Base-by-base conservation (phyloP, 345 rosid species). In the Aquilaria yunnanensis region DNA sequence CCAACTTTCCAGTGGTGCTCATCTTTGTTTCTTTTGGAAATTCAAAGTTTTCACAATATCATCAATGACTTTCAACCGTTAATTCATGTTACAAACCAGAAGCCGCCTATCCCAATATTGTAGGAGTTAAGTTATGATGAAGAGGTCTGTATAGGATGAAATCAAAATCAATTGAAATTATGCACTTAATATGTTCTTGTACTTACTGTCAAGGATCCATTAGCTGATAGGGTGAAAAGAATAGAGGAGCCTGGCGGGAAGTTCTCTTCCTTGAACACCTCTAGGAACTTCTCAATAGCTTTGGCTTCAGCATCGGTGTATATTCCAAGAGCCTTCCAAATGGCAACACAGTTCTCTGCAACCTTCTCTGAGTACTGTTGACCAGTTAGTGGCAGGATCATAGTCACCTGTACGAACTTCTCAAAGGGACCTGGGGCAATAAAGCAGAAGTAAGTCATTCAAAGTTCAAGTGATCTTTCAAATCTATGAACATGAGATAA, bases 211-310 rank as follows among this genome's bases (percentile, higher is more conserved):
- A 87, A 43, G 7, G 91, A 77, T 65, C 93, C 92, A 0, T 47
- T 2, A n/a, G 80, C 74, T 12, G 77, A 75, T 31, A 67, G 78
- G 3, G 96, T 84, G 64, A 87, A 89, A 56, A 87, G 83, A 30
- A 89, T 87, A 32, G 96, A 92, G 13, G 91, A 32, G 41, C 85
- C 91, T 0, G 91, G 97, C 3, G 86, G 81, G 70, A 89, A 89
- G 1, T 47, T 74, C 61, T 89, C 68, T 3, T 85, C 75, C 71
- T 82, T 81, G 85, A 92, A 89, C 53, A 77, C 59, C 63, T 81
- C 67, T 10, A 62, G 16, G 59, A 92, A 85, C 16, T 74, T 77
- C 63, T 85, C 85, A 32, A 84, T 76, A 45, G 93, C 96, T 74
- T 79, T 80, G 30, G 85, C 93, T 65, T 92, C 96, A 14, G 69